Evolutionary conservation across 768 basidiomycete genomes (phyloP).

Genomic region (Lactarius trivialis): DNA sequence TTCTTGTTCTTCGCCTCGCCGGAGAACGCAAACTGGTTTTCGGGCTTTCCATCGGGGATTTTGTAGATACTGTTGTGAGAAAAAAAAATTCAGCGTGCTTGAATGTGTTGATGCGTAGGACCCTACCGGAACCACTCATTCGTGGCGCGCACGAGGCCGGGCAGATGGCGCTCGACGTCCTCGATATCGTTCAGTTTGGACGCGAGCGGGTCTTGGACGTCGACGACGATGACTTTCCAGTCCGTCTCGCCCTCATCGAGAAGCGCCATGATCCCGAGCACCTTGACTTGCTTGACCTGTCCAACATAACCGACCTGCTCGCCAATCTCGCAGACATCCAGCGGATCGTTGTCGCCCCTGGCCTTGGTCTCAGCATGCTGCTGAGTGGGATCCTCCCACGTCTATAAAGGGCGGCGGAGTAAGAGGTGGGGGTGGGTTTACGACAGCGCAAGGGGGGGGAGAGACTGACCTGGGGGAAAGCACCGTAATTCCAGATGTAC

Average conservation of each 20-base stretch:
- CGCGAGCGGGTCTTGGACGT: slow-evolving; percentile 91
- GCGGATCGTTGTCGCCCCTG: slow-evolving; percentile 97
- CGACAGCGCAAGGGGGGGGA: background rate
- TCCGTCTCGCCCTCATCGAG: slow-evolving; percentile 99
- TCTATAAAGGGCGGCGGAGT: slow-evolving; percentile 42
- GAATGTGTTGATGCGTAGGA: background rate
- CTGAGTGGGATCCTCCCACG: slow-evolving; percentile 92
- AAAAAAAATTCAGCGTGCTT: background rate
- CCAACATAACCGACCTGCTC: slow-evolving; percentile 96
- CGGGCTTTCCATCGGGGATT: slow-evolving; percentile 92
- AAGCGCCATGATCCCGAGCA: slow-evolving; percentile 99
- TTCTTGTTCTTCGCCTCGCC: slow-evolving; percentile 99
- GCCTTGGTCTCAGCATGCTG: slow-evolving; percentile 97
- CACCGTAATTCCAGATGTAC: slow-evolving; percentile 99
- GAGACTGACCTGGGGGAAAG: slow-evolving; percentile 84
- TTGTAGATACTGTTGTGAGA: slow-evolving; percentile 71
- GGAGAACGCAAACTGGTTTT: slow-evolving; percentile 98
- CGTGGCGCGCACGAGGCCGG: slow-evolving; percentile 92
- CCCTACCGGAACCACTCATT: slow-evolving; percentile 97
- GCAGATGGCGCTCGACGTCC: slow-evolving; percentile 96
- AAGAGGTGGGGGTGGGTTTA: slow-evolving; percentile 4
- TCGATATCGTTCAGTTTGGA: slow-evolving; percentile 97
- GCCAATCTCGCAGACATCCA: slow-evolving; percentile 99
- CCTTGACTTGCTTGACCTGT: slow-evolving; percentile 99
- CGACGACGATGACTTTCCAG: slow-evolving; percentile 99